These are phyloP conservation scores for Leishmania braziliensis DNA, from an alignment of 208 protist species.

Conservation along the genomic window DNA sequence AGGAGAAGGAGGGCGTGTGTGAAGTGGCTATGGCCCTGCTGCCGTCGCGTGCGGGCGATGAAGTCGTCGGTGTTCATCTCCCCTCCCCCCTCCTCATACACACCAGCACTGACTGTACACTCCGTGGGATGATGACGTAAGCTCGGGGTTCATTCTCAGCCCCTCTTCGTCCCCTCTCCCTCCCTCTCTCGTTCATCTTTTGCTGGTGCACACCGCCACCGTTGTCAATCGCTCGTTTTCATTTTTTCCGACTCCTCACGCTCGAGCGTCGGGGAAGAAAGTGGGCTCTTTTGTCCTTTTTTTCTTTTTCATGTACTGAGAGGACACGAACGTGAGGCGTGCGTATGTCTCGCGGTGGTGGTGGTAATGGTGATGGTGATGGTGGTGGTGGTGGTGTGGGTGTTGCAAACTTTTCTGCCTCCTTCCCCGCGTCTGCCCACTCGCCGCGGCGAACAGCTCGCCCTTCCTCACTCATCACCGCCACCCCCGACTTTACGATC, in stretches of 20 bases:
- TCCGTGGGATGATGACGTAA: no score
- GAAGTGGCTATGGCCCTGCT: background rate
- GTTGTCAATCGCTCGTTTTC: conserved; percentile 7
- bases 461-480: background rate
- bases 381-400: no score
- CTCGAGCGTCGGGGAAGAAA: background rate
- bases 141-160: no score
- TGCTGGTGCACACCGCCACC: background rate
- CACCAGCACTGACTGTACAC: background rate
- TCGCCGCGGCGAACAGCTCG: background rate
- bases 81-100: background rate
- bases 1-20: background rate
- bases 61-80: background rate
- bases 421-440: background rate
- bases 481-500: background rate
- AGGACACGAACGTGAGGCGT: background rate
- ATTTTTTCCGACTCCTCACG: background rate
- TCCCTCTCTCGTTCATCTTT: background rate
- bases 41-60: background rate
- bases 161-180: background rate
- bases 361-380: no score
- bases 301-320: background rate
- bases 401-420: background rate
- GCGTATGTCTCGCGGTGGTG: no score
- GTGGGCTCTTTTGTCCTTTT: conserved; percentile 1